These are phyloP conservation scores for Fragaria iinumae DNA, from an alignment of 306 rosid species.

Conservation along the genomic window DNA sequence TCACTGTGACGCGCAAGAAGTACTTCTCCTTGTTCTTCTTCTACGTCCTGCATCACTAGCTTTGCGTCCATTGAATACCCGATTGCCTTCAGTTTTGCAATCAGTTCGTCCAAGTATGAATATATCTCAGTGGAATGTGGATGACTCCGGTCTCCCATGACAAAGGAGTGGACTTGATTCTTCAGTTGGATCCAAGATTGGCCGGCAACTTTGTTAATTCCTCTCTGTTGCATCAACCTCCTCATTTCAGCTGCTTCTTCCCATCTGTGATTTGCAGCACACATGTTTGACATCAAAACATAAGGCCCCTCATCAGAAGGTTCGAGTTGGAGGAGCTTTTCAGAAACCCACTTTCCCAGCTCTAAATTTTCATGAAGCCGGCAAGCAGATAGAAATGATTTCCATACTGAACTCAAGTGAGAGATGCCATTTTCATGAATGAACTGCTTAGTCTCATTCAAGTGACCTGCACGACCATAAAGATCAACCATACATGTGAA, in stretches of 20 bases:
- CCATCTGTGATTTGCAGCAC: conserved; percentile 57
- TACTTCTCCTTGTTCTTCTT: conserved; percentile 74
- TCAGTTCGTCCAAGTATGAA: conserved; percentile 49
- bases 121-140: conserved; percentile 47
- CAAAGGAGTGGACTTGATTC: conserved; percentile 58
- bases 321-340: conserved; percentile 52
- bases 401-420: conserved; percentile 68
- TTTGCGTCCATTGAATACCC: conserved; percentile 57
- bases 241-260: conserved; percentile 69
- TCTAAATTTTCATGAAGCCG: conserved; percentile 58
- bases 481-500: conserved; percentile 88
- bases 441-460: conserved; percentile 59
- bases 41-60: conserved; percentile 67
- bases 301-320: conserved; percentile 68
- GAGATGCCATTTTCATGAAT: conserved; percentile 54
- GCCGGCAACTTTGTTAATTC: conserved; percentile 69
- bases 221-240: conserved; percentile 64
- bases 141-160: conserved; percentile 62
- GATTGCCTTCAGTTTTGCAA: conserved; percentile 67
- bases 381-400: conserved; percentile 70
- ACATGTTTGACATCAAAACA: conserved; percentile 65
- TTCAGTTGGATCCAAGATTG: conserved; percentile 82
- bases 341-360: conserved; percentile 74
- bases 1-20: conserved; percentile 72
- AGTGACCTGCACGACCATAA: conserved; percentile 78